Conservation (phyloP, 331 rosid species). For the Spiraea crenata region DNA sequence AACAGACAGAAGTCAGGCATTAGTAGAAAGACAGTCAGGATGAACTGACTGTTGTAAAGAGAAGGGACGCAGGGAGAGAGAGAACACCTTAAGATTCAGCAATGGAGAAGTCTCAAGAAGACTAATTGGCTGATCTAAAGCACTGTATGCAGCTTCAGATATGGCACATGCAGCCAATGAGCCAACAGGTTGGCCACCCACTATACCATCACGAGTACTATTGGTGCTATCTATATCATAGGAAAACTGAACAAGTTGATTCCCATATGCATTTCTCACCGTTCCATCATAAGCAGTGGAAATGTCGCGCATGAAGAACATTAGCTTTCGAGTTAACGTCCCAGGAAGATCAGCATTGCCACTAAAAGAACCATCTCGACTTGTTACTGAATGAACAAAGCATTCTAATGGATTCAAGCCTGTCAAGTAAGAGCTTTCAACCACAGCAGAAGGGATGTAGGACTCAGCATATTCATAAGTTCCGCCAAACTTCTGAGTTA, state of each 20-base stretch:
- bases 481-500: slow-evolving; percentile 37
- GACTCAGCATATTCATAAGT: slow-evolving; percentile 39
- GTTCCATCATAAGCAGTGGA: slow-evolving; percentile 85
- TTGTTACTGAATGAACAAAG: slow-evolving; percentile 91
- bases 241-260: slow-evolving; percentile 71
- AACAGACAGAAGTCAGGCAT: slow-evolving; percentile 2
- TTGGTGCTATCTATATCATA: slow-evolving; percentile 27
- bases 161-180: slow-evolving; percentile 88
- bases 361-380: slow-evolving; percentile 81
- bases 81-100: slow-evolving; percentile 67
- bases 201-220: slow-evolving; percentile 23
- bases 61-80: background rate
- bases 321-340: slow-evolving; percentile 73
- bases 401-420: slow-evolving; percentile 93
- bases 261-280: slow-evolving; percentile 82
- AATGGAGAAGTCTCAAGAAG: slow-evolving; percentile 88
- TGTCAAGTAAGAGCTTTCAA: slow-evolving; percentile 71
- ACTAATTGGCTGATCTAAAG: slow-evolving; percentile 94
- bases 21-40: background rate
- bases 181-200: slow-evolving; percentile 83
- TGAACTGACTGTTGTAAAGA: background rate
- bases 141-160: slow-evolving; percentile 98
- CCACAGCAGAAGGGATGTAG: slow-evolving; percentile 81
- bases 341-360: slow-evolving; percentile 98
- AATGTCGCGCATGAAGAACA: slow-evolving; percentile 89